Conservation (phyloP, 1,284 basidiomycete genomes). For the Golubevia sp. region DNA sequence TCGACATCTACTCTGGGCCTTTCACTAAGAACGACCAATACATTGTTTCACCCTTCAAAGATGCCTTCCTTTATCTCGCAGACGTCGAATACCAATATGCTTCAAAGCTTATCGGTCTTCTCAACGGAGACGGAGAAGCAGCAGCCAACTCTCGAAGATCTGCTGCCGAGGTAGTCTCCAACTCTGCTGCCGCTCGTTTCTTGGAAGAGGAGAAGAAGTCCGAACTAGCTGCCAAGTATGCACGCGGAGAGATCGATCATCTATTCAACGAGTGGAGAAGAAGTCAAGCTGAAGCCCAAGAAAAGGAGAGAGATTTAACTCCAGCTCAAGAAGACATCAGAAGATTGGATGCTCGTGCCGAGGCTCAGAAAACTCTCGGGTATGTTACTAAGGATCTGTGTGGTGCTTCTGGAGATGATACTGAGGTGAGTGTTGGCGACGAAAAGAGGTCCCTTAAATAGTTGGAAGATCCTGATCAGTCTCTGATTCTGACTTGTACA, state of each 20-base stretch:
- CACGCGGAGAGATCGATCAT: conserved; percentile 8
- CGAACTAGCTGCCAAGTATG: conserved; percentile 8
- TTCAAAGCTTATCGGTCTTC: conserved; percentile 21
- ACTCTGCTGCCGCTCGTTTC: neutral
- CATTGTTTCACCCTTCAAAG: conserved; percentile 52
- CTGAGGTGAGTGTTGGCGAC: conserved; percentile 27
- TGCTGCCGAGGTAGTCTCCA: neutral
- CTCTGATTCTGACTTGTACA: too few relatives aligned
- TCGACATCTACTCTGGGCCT: conserved; percentile 47
- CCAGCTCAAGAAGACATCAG: conserved; percentile 13
- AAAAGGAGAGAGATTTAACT: neutral
- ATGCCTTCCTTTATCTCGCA: conserved; percentile 44
- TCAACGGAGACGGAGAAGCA: conserved; percentile 29
- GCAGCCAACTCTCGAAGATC: conserved; percentile 19
- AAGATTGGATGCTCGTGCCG: conserved; percentile 30
- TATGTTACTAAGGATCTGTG: conserved; percentile 55
- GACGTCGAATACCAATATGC: conserved; percentile 47
- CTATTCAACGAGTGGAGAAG: conserved; percentile 13
- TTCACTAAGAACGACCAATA: conserved; percentile 56
- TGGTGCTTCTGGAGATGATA: conserved; percentile 8
- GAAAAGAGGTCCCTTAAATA: conserved; percentile 29
- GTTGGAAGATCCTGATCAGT: too few relatives aligned
- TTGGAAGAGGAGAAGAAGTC: conserved; percentile 8
- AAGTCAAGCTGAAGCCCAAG: conserved; percentile 1
- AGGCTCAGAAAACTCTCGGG: conserved; percentile 33